These are phyloP conservation scores for Avena eriantha DNA, from an alignment of 176 grass and related monocot genomes.

Conservation along the genomic window DNA sequence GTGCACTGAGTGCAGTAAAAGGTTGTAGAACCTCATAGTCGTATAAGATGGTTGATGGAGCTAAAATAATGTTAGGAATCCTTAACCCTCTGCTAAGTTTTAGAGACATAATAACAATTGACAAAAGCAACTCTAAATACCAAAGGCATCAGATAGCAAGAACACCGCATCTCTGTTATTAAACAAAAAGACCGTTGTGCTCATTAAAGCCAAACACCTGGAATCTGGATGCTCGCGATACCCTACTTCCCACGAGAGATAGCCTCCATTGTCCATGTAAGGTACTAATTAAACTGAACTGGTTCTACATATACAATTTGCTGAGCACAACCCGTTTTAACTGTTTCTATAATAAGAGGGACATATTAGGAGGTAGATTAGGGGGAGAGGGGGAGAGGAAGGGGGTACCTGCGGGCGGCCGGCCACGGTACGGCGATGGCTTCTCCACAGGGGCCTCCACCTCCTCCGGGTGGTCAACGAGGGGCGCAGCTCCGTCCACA, in stretches of 20 bases:
- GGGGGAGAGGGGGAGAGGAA: no score
- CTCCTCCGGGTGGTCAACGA: no score
- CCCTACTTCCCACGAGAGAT: not conserved
- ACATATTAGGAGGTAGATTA: no score
- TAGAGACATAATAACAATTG: no score
- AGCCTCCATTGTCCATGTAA: not conserved
- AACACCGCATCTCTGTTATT: not conserved
- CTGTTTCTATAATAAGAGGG: no score
- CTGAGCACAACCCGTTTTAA: no score
- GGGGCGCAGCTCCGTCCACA: no score
- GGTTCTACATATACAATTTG: no score
- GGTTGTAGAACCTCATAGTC: not conserved
- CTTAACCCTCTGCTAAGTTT: no score
- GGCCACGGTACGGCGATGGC: no score
- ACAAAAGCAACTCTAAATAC: not conserved
- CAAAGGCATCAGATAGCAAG: not conserved
- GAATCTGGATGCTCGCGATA: not conserved
- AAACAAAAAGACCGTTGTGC: not conserved
- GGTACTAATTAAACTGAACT: not conserved
- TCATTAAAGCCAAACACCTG: not conserved
- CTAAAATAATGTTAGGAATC: not conserved
- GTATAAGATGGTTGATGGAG: not conserved
- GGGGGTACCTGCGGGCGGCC: no score
- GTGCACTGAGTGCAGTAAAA: not conserved
- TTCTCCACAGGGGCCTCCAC: no score